Base-by-base conservation (phyloP, 176 grass and related monocot genomes). In the Alopecurus myosuroides region DNA sequence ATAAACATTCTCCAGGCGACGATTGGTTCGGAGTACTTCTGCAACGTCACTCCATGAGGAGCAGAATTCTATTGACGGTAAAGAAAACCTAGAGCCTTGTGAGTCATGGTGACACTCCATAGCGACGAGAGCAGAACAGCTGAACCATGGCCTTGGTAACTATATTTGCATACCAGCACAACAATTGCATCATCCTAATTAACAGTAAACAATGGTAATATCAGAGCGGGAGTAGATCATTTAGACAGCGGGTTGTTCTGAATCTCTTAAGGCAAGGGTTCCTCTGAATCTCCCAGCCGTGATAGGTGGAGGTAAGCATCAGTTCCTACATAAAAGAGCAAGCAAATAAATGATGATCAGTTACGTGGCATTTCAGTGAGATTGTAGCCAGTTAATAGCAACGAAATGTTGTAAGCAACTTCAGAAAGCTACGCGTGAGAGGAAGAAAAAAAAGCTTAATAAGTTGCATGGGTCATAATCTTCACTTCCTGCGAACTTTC, bases 261-360 rank as follows among this genome's bases (percentile, higher is more conserved):
- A 71, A 78, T 86, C 22, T 34, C 53, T 90, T 50, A 95, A n/a
- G 93, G 85, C 62, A 98, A 91, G 31, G 96, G 96, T 79, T 98
- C 96, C 86, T 98, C 89, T 2, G 91, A 98, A 90, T 95, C 93
- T 66, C 96, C 96, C 36, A 98, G 87, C 56, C 96, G 89, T 70
- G 96, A 98, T 36, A 98, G 62, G 73, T 98, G 96, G 79, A 98
- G 96, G 34, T 95, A 98, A 77, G 96, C 96, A 81, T 98, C 96
- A 48, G 96, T 98, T 77, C 96, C 96, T 98, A 79, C 77, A 83
- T 69, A 36, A 60, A 60, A 81, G 13, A 23, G 26, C 4, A 36
- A 11, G 46, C 40, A 50, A 55, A 14, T 46, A 4, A 79, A 62
- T 5, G 30, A 33, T 46, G 2, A 35, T 26, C 39, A 83, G 68